phyloP scores from a whole-genome alignment of 2,329 filamentous ascomycete species.

The Fusarium coicis region DNA sequence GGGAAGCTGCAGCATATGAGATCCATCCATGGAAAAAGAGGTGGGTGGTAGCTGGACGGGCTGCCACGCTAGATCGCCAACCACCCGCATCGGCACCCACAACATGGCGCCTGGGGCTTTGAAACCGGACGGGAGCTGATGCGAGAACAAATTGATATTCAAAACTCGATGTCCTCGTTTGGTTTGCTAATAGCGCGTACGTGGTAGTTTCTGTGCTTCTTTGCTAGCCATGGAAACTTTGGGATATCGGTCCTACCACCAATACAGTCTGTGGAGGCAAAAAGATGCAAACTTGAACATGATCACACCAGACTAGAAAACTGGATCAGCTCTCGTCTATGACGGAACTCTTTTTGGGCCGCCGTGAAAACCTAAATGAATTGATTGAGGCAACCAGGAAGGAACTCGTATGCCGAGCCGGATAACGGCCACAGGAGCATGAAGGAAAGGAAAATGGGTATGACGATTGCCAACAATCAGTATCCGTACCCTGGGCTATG shows the following conservation, averaged over 20 bases:
- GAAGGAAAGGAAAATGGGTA: constrained; percentile 16
- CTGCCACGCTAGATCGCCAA: constrained; percentile 41
- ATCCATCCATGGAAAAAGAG: constrained; percentile 6
- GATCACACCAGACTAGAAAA: constrained; percentile 7
- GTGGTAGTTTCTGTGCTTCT: neutral
- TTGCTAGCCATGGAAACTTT: constrained; percentile 15
- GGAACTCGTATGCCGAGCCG: constrained; percentile 30
- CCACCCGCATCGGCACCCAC: constrained; percentile 28
- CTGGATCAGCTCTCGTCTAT: constrained; percentile 19
- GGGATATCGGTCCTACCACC: constrained; percentile 22
- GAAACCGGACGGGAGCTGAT: constrained; percentile 14
- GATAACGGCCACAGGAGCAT: constrained; percentile 29
- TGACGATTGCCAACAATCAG: constrained; percentile 30
- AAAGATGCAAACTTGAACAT: constrained; percentile 6
- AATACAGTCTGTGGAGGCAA: constrained; percentile 9
- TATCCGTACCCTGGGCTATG: neutral
- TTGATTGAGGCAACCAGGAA: constrained; percentile 10
- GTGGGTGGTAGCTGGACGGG: constrained; percentile 17
- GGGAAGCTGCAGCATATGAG: constrained; percentile 18
- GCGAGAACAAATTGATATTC: constrained; percentile 23
- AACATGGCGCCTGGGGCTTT: constrained; percentile 23
- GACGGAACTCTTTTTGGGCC: constrained; percentile 7
- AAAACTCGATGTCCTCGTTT: constrained; percentile 22
- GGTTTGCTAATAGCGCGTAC: constrained; percentile 6
- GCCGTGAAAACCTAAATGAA: neutral